Evolutionary conservation across 2,329 filamentous ascomycete genomes (phyloP).

Genomic region (Penicillium palitans): DNA sequence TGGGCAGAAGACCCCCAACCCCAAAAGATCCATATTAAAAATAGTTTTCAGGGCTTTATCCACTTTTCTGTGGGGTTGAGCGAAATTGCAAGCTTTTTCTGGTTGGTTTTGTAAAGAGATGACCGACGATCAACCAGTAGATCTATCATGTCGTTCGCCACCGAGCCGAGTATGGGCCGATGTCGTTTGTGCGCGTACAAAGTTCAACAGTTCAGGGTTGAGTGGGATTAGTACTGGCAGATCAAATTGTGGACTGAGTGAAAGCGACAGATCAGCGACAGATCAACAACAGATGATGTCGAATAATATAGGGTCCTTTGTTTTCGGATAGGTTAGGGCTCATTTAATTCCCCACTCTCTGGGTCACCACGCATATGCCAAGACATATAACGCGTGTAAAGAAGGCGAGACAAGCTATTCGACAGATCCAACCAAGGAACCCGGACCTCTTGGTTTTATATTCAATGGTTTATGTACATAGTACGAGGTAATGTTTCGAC

Average conservation of each 20-base stretch:
- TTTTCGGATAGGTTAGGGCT: slow-evolving; percentile 3
- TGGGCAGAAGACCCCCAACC: neutral
- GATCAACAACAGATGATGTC: neutral
- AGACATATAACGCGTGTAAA: slow-evolving; percentile 10
- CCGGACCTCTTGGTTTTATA: slow-evolving; percentile 1
- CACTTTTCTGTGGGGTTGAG: slow-evolving; percentile 7
- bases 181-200: neutral
- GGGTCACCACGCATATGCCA: slow-evolving; percentile 3
- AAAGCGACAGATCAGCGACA: neutral
- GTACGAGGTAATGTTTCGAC: neutral
- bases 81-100: slow-evolving; percentile 11
- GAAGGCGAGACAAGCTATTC: slow-evolving; percentile 1
- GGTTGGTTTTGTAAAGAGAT: neutral
- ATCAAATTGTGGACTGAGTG: neutral
- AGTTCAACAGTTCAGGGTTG: neutral
- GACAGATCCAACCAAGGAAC: neutral
- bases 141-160: slow-evolving; percentile 8
- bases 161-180: neutral
- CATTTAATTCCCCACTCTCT: neutral
- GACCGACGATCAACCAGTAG: slow-evolving; percentile 8
- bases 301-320: neutral
- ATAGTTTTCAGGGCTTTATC: slow-evolving; percentile 12
- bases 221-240: no score
- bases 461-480: neutral
- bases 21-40: slow-evolving; percentile 8